Evolutionary conservation across 1,139 yeast species (phyloP).

Genomic region (Sugiyamaella xylanicola): DNA sequence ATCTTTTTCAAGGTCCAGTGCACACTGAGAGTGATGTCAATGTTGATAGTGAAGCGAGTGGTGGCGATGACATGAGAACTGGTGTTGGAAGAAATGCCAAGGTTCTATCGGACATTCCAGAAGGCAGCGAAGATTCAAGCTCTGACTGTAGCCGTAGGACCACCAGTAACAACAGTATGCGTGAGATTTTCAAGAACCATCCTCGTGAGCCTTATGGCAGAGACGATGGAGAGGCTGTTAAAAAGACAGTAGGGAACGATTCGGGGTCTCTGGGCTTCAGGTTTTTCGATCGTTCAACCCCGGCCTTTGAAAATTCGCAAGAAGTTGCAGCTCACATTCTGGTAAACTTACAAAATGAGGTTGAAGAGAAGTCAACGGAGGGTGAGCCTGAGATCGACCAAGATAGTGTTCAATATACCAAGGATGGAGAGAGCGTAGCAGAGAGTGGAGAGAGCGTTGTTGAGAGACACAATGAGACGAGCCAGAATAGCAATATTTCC

Average conservation of each 20-base stretch:
- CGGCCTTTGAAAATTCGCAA: neutral
- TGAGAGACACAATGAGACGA: neutral
- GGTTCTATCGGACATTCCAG: conserved; percentile 15
- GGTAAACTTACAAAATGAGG: neutral
- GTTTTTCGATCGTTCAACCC: conserved; percentile 2
- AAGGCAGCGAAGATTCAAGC: conserved; percentile 8
- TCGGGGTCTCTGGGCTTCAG: conserved; percentile 13
- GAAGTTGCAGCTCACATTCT: neutral
- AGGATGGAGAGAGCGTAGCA: too few relatives aligned
- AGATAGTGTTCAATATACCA: too few relatives aligned
- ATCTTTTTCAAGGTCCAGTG: conserved; percentile 14
- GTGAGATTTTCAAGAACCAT: neutral
- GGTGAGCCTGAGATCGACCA: neutral
- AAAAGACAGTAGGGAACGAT: conserved; percentile 7
- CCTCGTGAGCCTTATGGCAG: neutral
- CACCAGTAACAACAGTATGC: neutral
- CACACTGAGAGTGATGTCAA: neutral
- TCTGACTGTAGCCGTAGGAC: neutral
- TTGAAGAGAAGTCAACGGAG: too few relatives aligned
- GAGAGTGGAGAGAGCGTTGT: too few relatives aligned
- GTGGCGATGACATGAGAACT: neutral
- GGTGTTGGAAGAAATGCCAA: neutral
- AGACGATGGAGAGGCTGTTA: neutral
- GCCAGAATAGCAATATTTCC: neutral
- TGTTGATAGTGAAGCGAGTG: neutral